A percentile compares a stretch with the other conserved stretches of the same genome.
Evolutionary conservation across 306 rosid genomes (phyloP).

Genomic region (Hylodesmum podocarpum): DNA sequence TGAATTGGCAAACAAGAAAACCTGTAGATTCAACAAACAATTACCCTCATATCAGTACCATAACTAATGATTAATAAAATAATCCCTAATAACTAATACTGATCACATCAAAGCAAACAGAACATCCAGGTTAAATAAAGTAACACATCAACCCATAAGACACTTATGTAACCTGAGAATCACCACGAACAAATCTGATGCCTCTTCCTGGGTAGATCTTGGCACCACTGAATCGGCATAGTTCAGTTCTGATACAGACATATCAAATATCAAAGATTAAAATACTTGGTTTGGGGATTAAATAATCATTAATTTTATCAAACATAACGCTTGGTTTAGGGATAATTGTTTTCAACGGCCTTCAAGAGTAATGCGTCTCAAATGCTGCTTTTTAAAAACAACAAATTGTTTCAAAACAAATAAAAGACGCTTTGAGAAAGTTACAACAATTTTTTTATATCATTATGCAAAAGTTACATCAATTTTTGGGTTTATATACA

Average conservation of each 20-base stretch:
- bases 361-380: background rate
- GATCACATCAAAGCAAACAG: background rate
- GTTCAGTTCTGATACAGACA: constrained; percentile 64
- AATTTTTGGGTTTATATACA: background rate
- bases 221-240: constrained; percentile 76
- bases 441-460: background rate
- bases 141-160: background rate
- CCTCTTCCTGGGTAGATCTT: no score
- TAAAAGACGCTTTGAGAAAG: no score
- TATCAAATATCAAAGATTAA: background rate
- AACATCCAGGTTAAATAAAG: background rate
- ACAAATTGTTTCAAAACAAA: no score
- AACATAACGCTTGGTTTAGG: no score
- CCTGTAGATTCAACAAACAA: constrained; percentile 37
- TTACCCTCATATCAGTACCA: background rate
- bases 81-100: background rate
- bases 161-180: constrained; percentile 43
- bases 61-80: background rate
- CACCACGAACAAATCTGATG: background rate
- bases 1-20: constrained; percentile 62
- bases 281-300: background rate
- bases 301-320: background rate
- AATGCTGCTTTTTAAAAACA: background rate
- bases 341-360: background rate
- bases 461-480: background rate